These are phyloP conservation scores for Pythium grandisporangium DNA, from an alignment of 352 stramenopile species.

Conservation along the genomic window DNA sequence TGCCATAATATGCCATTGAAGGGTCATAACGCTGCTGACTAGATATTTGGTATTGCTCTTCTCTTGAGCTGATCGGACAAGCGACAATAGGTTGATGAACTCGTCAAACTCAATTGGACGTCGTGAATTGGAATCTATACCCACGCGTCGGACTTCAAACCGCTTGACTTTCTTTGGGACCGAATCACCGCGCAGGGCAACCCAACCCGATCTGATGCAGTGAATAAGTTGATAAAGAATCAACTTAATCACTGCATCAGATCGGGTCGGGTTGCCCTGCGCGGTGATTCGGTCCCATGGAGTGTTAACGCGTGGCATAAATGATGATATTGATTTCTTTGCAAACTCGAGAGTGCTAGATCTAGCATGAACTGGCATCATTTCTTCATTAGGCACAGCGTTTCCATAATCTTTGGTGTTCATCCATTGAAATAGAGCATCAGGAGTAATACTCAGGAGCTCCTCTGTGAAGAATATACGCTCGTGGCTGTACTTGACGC, in stretches of 20 bases:
- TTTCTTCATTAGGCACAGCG: neutral
- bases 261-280: constrained; percentile 9
- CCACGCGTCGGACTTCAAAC: constrained; percentile 11
- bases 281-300: constrained; percentile 1
- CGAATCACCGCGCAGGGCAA: too few relatives aligned
- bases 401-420: neutral
- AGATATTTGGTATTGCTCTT: neutral
- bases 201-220: too few relatives aligned
- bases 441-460: neutral
- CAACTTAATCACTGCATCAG: constrained; percentile 9
- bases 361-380: neutral
- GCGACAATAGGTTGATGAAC: neutral
- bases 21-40: constrained; percentile 1
- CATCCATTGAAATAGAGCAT: neutral
- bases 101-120: neutral
- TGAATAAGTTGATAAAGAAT: too few relatives aligned
- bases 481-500: neutral
- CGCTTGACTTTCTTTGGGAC: constrained; percentile 7
- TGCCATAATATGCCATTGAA: constrained; percentile 11
- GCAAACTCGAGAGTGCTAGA: constrained; percentile 2
- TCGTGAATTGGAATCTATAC: neutral
- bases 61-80: neutral
- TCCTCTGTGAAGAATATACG: neutral
- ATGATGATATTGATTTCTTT: constrained; percentile 12
- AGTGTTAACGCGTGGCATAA: constrained; percentile 2